Evolutionary conservation across 768 basidiomycete genomes (phyloP).

Genomic region (Boletus vinaceobasis): DNA sequence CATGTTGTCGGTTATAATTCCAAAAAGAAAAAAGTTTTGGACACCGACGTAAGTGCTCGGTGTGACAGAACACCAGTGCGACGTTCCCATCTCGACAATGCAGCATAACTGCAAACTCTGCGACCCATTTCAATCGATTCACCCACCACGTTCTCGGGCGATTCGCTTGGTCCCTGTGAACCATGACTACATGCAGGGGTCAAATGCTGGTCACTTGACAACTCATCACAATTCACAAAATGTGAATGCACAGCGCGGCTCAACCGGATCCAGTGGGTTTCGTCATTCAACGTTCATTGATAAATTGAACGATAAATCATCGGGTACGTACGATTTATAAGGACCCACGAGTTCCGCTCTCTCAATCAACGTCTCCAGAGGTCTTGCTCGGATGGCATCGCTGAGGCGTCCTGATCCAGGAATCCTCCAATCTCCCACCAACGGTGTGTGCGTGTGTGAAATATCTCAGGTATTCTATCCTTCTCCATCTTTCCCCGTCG

Average conservation of each 20-base stretch:
- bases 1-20: background rate
- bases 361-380: background rate
- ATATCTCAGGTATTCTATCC: background rate
- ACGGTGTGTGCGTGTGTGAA: too few relatives aligned
- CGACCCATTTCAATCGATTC: background rate
- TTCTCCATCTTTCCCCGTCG: too few relatives aligned
- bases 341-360: background rate
- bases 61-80: background rate
- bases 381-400: background rate
- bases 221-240: background rate
- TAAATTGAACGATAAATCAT: background rate
- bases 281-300: background rate
- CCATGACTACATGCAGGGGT: background rate
- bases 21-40: background rate
- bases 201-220: background rate
- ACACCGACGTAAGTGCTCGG: background rate
- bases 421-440: background rate
- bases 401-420: background rate
- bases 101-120: background rate
- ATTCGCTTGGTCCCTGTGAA: background rate
- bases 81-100: background rate
- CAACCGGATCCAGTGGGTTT: background rate
- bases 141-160: background rate
- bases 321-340: conserved; percentile 8
- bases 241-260: background rate